Conservation (phyloP, 345 rosid genomes). For the Pseudoturritis turrita region DNA sequence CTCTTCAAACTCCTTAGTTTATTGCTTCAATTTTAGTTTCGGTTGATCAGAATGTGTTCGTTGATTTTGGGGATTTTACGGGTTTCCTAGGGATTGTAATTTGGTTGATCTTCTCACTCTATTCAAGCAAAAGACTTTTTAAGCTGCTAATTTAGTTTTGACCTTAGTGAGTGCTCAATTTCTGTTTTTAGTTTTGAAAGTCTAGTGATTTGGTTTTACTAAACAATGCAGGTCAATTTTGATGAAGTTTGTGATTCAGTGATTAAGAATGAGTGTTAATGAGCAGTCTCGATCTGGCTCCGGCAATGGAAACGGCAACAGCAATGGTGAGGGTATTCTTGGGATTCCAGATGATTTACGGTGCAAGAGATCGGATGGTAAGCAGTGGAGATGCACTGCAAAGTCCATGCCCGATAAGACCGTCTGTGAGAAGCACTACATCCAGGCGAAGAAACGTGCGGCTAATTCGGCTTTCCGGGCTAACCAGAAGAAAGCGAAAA, state of each 20-base stretch:
- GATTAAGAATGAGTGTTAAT: constrained; percentile 29
- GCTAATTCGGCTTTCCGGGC: constrained; percentile 92
- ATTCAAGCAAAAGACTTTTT: background rate
- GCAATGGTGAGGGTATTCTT: constrained; percentile 62
- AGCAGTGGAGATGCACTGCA: constrained; percentile 99
- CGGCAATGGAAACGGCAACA: constrained; percentile 45
- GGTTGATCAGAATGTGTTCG: background rate
- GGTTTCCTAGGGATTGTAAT: background rate
- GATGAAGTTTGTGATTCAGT: constrained; percentile 2
- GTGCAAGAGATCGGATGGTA: constrained; percentile 98
- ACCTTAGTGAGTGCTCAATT: background rate
- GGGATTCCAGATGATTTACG: constrained; percentile 92
- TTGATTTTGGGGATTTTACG: background rate
- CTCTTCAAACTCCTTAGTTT: background rate
- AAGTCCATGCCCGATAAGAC: constrained; percentile 98
- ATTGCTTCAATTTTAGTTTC: background rate
- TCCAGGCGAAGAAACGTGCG: constrained; percentile 91
- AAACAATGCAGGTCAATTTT: constrained; percentile 24
- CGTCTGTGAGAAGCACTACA: constrained; percentile 94
- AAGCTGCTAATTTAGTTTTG: background rate
- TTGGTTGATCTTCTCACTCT: background rate
- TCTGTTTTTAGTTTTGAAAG: background rate
- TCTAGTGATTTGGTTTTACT: background rate
- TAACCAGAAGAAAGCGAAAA: constrained; percentile 69
- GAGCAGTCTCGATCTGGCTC: constrained; percentile 54